Base-by-base conservation (phyloP, 176 grass and related monocot genomes). In the Tillandsia leiboldiana region DNA sequence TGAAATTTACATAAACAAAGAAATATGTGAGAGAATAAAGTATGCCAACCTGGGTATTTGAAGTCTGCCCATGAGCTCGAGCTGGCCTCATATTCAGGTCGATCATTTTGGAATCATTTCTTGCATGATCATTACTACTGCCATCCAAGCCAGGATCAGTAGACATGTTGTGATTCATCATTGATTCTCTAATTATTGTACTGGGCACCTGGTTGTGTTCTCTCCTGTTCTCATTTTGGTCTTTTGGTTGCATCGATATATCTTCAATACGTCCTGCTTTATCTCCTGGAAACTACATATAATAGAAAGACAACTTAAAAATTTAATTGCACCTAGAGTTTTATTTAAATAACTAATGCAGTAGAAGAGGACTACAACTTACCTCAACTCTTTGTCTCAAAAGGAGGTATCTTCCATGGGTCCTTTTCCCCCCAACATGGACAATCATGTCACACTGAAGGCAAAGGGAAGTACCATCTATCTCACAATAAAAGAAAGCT, bases 401-500 rank as follows among this genome's bases (percentile, higher is more conserved):
- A n/a, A 99, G 72, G 70, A 99, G 85, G 71, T 99, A 90, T 86
- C 90, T 87, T 74, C 79, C 84, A 72, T 99, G 94, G 64, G 87
- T 93, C 75, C 84, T 69, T 81, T 99, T 99, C 50, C 94, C 94
- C 73, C 89, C 94, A 28, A 99, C 94, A 90, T 99, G 94, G 63
- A 99, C 94, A 73, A 91, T 82, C 94, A 99, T 93, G 77, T 99
- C 94, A 53, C 94, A 99, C 2, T 80, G 88, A 69, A 93, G 62
- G 81, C 94, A 99, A 77, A 99, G 82, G 51, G 94, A 99, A 64
- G 87, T 86, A 54, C 94, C 94, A 90, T 99, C 94, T 90, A 99
- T 72, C 62, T 86, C 94, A 72, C 94, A 99, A 67, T 93, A 93
- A 80, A 99, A 99, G 89, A 99, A 99, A 74, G 94, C 94, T 99